Evolutionary conservation across 2,329 filamentous ascomycete species (phyloP), one percentile per base, ranked within the genome.

Genomic region (Curvularia sp.): DNA sequence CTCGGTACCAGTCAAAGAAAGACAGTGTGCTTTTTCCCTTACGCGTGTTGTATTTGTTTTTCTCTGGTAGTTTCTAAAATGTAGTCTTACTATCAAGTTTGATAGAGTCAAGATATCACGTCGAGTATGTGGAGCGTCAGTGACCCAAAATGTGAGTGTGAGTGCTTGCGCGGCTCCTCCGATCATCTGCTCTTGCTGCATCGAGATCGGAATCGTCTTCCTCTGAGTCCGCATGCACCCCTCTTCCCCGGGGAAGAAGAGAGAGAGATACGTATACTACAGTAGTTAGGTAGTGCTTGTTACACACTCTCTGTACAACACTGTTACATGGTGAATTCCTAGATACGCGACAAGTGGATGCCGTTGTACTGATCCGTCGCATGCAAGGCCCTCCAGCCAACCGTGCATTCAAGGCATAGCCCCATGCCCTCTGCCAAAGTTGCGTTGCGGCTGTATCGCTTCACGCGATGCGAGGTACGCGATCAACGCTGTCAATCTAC

Each of bases 381-480:
- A 48, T 48, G 28, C 44, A 48, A 48, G 28, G 18, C 44, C 18
- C 3, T n/a, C 28, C n/a, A n/a, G 28, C 12, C 41, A 20, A 20
- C 9, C 39, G 41, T 28, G 26, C 26, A 28, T 28, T 28, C 26
- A 28, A 28, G 26, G 8, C 26, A 28, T 28, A 28, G 26, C 26
- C 26, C 26, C 26, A 28, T 28, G 26, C 2, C 26, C 26, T 28
- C 26, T 28, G 26, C 8, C 26, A 28, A 4, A 28, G 26, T 28
- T 28, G 26, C 26, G 26, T 12, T 49, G 46, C 46, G 46, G 46
- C 46, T 49, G 30, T 35, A 24, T 49, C 46, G 46, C 46, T 49
- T 49, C 28, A 30, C 13, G 46, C 46, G 47, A 42, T 39, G 53
- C 53, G 53, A 55, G 47, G 53, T 50, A 55, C 47, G 47, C 39